phyloP scores from a whole-genome alignment of 352 stramenopile species.

The Globisporangium orthogonon region DNA sequence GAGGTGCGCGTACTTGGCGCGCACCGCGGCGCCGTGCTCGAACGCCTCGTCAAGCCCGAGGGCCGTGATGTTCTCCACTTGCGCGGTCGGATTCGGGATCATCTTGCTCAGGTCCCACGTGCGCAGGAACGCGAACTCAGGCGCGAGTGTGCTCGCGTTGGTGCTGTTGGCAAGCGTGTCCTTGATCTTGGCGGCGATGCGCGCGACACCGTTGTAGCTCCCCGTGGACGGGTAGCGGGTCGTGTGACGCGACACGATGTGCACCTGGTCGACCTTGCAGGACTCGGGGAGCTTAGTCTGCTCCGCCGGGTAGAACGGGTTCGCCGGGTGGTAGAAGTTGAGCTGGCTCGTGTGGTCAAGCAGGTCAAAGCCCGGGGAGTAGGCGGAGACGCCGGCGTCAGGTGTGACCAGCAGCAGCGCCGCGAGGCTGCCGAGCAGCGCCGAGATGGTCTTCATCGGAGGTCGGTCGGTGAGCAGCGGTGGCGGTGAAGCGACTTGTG shows the following conservation, averaged over 20 bases:
- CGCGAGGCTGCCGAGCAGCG: constrained; percentile 11
- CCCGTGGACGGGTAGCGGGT: constrained; percentile 46
- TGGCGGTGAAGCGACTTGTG: no score
- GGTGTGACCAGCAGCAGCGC: constrained; percentile 9
- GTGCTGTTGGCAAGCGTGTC: constrained; percentile 17
- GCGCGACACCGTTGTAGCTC: constrained; percentile 39
- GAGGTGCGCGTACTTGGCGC: constrained; percentile 31
- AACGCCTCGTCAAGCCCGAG: constrained; percentile 36
- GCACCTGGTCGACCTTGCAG: constrained; percentile 45
- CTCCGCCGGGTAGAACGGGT: constrained; percentile 24
- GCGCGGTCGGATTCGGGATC: constrained; percentile 21
- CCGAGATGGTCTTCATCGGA: constrained; percentile 27
- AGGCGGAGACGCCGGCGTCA: constrained; percentile 12
- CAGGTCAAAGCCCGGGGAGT: constrained; percentile 42
- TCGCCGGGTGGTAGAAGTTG: constrained; percentile 50
- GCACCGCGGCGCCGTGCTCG: constrained; percentile 29
- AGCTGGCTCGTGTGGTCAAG: constrained; percentile 55
- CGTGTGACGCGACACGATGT: constrained; percentile 39
- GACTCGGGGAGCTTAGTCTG: constrained; percentile 32
- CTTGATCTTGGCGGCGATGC: constrained; percentile 23
- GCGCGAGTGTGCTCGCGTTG: constrained; percentile 19
- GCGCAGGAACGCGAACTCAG: constrained; percentile 36
- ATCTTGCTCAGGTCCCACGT: constrained; percentile 36
- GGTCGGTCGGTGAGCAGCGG: no score
- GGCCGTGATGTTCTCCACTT: constrained; percentile 53